These are phyloP conservation scores for Pharus latifolius DNA, from an alignment of 176 grass and related monocot genomes.

Conservation along the genomic window DNA sequence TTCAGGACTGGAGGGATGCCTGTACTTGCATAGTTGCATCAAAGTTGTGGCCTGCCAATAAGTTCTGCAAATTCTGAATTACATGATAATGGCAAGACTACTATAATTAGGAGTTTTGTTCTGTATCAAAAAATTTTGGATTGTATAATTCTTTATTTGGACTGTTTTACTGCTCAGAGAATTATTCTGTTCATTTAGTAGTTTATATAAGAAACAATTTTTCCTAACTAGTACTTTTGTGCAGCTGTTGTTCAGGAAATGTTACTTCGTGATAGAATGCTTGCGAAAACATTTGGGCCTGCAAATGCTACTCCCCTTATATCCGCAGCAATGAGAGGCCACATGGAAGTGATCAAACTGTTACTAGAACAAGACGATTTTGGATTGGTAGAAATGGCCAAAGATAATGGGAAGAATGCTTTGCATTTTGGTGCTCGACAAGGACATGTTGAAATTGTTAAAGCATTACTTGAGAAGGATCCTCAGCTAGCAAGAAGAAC, in stretches of 20 bases:
- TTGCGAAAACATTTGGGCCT: slow-evolving; percentile 75
- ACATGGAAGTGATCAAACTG: slow-evolving; percentile 55
- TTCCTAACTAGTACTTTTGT: slow-evolving; percentile 7
- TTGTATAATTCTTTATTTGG: neutral
- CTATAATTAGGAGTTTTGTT: neutral
- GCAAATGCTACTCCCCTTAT: slow-evolving; percentile 72
- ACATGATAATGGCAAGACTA: neutral
- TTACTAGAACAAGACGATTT: slow-evolving; percentile 64
- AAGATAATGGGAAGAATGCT: slow-evolving; percentile 84
- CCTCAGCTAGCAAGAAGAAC: slow-evolving; percentile 75
- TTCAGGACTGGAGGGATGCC: neutral
- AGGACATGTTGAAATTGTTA: slow-evolving; percentile 71
- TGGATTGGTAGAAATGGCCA: slow-evolving; percentile 62
- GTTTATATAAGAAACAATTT: neutral
- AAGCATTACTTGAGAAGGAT: slow-evolving; percentile 72
- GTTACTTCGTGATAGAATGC: slow-evolving; percentile 33
- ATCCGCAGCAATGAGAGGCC: slow-evolving; percentile 78
- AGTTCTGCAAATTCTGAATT: neutral
- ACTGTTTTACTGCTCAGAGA: neutral
- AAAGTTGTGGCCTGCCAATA: neutral
- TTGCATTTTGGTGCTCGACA: slow-evolving; percentile 90
- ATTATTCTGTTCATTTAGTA: neutral
- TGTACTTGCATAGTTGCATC: slow-evolving; percentile 12
- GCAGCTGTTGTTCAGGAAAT: slow-evolving; percentile 77
- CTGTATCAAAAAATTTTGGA: neutral